Base-by-base conservation (phyloP, 106 monocot genomes). In the Dendrobium nobile region DNA sequence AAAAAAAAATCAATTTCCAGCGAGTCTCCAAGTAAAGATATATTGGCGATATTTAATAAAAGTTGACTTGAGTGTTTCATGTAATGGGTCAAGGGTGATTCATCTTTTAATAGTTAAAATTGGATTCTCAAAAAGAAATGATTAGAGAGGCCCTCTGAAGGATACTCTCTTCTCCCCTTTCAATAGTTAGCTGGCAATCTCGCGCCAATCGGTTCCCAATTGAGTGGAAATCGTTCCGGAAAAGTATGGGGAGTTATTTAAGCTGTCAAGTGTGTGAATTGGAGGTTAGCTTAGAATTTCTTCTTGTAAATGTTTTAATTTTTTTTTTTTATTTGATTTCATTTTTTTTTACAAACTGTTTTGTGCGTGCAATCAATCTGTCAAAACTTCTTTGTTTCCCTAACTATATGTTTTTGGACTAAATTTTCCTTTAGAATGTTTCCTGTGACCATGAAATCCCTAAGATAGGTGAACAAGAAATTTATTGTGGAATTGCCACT, bases 101-200 rank as follows among this genome's bases (percentile, higher is more conserved):
- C 13, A 51, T 51, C 10, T 51, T 51, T 51, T 51, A 51, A 51
- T 51, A 15, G 13, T 10, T 51, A 15, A 51, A 51, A 51, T 51
- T 13, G 13, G 3, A 13, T 51, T 15, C 1, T 51, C 51, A 2
- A 11, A n/a, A 51, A 51, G 51, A 51, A 51, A 51, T 51, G 51
- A 51, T 51, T 13, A 13, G 11, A 13, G 51, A 51, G 15, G 10
- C 51, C 51, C 51, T 51, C 15, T 51, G 51, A 15, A 51, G 10
- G 15, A 51, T 13, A 51, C 51, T 51, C 45, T 45, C 51, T 51
- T 51, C 13, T 13, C 74, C 74, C 22, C 51, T 76, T 76, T 76
- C 48, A n/a, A 19, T 45, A 24, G 43, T 76, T 76, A 13, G 47
- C 47, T 48, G 48, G 76, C 76, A 48, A 47, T 76, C 76, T 76